phyloP scores from a whole-genome alignment of 1,139 yeast genomes.

The Hansenula sp. region DNA sequence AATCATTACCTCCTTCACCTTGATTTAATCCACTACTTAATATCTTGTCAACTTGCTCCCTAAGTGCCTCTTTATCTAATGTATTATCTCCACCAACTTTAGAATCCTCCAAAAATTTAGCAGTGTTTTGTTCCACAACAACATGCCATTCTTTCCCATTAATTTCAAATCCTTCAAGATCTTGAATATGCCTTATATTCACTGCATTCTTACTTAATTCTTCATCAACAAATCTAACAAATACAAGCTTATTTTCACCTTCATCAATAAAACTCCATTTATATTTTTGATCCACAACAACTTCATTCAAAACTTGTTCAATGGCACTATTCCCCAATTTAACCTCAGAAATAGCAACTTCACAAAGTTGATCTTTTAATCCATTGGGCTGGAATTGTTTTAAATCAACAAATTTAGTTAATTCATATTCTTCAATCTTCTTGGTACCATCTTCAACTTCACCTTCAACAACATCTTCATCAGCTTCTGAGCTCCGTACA shows the following conservation, averaged over 20 bases:
- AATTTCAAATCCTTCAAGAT: slow-evolving; percentile 6
- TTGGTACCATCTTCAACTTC: not conserved
- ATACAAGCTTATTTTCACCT: slow-evolving; percentile 15
- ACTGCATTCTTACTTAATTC: slow-evolving; percentile 1
- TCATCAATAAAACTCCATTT: slow-evolving; percentile 18
- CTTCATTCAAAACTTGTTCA: slow-evolving; percentile 16
- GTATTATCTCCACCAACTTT: not conserved
- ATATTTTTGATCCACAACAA: slow-evolving; percentile 9
- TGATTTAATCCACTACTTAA: slow-evolving; percentile 1
- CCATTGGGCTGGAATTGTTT: slow-evolving; percentile 29
- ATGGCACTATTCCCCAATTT: slow-evolving; percentile 20
- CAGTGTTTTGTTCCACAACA: slow-evolving; percentile 27
- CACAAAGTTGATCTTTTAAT: slow-evolving; percentile 35
- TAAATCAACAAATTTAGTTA: slow-evolving; percentile 24
- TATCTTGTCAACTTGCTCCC: slow-evolving; percentile 1
- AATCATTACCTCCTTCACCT: not conserved
- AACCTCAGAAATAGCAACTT: slow-evolving; percentile 27
- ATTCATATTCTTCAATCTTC: slow-evolving; percentile 7
- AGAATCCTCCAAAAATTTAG: slow-evolving; percentile 8
- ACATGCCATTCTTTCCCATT: slow-evolving; percentile 9
- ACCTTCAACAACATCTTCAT: slow-evolving; percentile 1
- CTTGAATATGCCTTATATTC: slow-evolving; percentile 3
- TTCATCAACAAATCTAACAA: slow-evolving; percentile 13
- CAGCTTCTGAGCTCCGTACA: no score
- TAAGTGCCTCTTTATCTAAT: not conserved